Evolutionary conservation across 2,329 filamentous ascomycete genomes (phyloP), one percentile per base, ranked within the genome.

Genomic region (Aspergillus candidus): DNA sequence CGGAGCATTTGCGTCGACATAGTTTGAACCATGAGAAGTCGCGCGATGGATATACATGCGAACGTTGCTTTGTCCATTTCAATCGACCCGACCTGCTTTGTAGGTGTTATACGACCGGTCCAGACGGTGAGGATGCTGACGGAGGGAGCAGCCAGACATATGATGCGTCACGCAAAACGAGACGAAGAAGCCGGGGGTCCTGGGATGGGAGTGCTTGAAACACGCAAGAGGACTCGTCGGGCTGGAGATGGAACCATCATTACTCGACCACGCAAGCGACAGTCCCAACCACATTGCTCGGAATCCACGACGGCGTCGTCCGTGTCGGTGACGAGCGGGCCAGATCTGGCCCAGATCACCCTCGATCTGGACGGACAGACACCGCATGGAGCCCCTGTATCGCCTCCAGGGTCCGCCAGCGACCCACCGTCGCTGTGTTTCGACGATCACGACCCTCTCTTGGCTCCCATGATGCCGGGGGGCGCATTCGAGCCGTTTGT

Each of bases 1-100:
- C 75, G 10, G 78, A 81, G 55, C 78, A 81, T 58, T 66, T 80
- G 39, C 74, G 78, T 47, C 70, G 78, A 11, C 78, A 82, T 60
- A 68, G 72, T 15, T 63, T 80, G 40, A 81, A 81, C 52, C 78
- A 80, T 53, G 66, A 68, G n/a, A 65, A 69, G 27, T 71, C 72
- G 1, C 73, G 76, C 35, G 72, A 72, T 32, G 57, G 56, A 3
- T 57, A 57, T 47, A 80, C 77, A 3, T 83, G 80, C 54, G 62
- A 72, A 39, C 66, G 79, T 53, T 84, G 80, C 50, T 72, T 73
- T 44, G 77, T 78, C 22, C 77, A 80, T 55, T 83, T 82, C 60
- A 78, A 78, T 54, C 71, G 80, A 35, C 75, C 73, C 18, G 80
- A 83, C 59, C 62, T 83, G 34, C 61, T 80, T 44, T 74, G 78